Evolutionary conservation across 2,329 filamentous ascomycete genomes (phyloP), one percentile per base, ranked within the genome.

Genomic region (Coleophoma eucalyptorum): DNA sequence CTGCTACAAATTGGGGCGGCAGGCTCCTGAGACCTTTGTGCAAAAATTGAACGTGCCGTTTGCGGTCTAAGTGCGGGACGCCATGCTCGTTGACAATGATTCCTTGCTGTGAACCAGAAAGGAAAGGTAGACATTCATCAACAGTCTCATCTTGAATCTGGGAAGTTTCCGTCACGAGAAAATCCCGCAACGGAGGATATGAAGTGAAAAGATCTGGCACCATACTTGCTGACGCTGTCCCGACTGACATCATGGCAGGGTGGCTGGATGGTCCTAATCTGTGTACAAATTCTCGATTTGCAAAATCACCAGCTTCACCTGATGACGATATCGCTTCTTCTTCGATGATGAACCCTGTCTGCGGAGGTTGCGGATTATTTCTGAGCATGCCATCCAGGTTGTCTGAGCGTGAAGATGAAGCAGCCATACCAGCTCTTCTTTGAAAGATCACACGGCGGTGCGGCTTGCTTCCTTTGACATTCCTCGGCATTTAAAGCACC

Each of bases 11-110:
- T 3, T 73, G 74, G 7, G 79, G 72, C 0, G 93, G 90, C 54
- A 95, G 82, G 45, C 74, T 75, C 20, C 73, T 74, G 32, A 87
- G 70, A 58, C 73, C 75, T 57, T 74, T 76, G 57, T 78, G 76
- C 46, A 92, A 70, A 64, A 90, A 92, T 33, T 66, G 69, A 52
- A 81, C 73, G 69, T 87, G 84, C 40, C 73, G 73, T 54, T 72
- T 72, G 40, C 87, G 83, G 59, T 85, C 79, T n/a, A 99, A 79
- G 50, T 76, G 77, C 13, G 90, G 89, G 34, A 97, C 73, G 13
- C 90, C 91, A 66, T 86, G 75, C 47, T 71, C 72, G 69, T 96
- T 96, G 69, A 81, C 78, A 16, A 70, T 59, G 48, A 76, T 65
- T 21, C 70, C 67, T 18, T 70, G 67, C 20, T 75, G 72, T 52